Evolutionary conservation across 2,329 filamentous ascomycete genomes (phyloP).

Genomic region (Epichloe baconii): DNA sequence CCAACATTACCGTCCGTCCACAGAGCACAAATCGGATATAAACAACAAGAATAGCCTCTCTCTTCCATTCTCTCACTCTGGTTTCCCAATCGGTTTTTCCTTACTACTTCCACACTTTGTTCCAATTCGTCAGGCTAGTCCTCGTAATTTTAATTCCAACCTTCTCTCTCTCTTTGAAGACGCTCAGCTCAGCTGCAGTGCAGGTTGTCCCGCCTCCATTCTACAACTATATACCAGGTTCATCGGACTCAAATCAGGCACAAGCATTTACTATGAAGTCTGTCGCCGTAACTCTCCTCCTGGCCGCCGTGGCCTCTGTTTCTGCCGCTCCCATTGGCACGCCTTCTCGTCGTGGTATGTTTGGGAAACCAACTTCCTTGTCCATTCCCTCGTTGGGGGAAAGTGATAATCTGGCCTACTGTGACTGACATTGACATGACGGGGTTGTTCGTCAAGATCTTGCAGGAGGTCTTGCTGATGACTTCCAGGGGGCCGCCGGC

Average conservation of each 20-base stretch:
- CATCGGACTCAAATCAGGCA: too few species aligned
- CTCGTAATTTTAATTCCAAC: background rate
- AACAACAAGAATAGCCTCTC: background rate
- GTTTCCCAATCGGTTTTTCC: background rate
- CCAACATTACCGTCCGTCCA: background rate
- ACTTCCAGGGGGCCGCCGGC: background rate
- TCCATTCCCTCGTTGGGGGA: too few species aligned
- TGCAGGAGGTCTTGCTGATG: background rate
- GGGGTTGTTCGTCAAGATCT: background rate
- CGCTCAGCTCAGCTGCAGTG: background rate
- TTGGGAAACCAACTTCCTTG: background rate
- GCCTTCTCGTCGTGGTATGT: background rate
- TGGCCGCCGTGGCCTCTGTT: background rate
- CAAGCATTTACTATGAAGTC: background rate
- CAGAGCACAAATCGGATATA: background rate
- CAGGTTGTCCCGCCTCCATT: background rate
- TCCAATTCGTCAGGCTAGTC: background rate
- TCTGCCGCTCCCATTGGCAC: slow-evolving; percentile 1
- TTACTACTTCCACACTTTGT: too few species aligned
- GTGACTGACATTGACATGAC: too few species aligned
- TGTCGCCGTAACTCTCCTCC: background rate
- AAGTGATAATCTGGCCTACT: too few species aligned
- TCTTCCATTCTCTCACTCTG: background rate
- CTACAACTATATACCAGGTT: too few species aligned
- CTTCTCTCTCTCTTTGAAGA: background rate